Conservation (phyloP, 169 alveolate genomes). For the Eimeria necatrix region DNA sequence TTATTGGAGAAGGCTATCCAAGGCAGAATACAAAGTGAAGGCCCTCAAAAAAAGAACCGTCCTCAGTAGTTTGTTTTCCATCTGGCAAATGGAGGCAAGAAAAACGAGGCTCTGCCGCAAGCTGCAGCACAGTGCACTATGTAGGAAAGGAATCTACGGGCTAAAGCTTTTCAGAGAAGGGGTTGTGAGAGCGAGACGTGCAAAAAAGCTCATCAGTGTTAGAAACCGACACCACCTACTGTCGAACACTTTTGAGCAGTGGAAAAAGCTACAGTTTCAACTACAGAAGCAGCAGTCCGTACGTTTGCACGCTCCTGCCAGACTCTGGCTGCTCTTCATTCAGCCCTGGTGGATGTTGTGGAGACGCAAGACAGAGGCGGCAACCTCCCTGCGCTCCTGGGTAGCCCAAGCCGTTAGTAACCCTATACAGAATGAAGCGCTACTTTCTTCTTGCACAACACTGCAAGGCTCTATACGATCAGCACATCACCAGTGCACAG, state of each 20-base stretch:
- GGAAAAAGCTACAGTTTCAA: constrained; percentile 32
- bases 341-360: constrained; percentile 54
- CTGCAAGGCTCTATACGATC: not conserved
- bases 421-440: not conserved
- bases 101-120: constrained; percentile 24
- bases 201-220: not conserved
- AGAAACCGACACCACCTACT: not conserved
- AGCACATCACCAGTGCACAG: not conserved
- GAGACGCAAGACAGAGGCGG: constrained; percentile 65
- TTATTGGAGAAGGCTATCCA: not conserved
- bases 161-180: not conserved
- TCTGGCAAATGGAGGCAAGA: constrained; percentile 8
- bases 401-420: constrained; percentile 56
- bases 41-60: not conserved
- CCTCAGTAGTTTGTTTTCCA: not conserved
- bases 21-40: not conserved
- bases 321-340: not conserved
- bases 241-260: not conserved
- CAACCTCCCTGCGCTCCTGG: constrained; percentile 60
- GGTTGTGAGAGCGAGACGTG: not conserved
- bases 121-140: not conserved
- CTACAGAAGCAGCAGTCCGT: not conserved
- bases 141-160: not conserved
- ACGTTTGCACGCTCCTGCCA: not conserved
- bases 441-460: not conserved